Evolutionary conservation across 768 basidiomycete species (phyloP).

Genomic region (Mycena metata): DNA sequence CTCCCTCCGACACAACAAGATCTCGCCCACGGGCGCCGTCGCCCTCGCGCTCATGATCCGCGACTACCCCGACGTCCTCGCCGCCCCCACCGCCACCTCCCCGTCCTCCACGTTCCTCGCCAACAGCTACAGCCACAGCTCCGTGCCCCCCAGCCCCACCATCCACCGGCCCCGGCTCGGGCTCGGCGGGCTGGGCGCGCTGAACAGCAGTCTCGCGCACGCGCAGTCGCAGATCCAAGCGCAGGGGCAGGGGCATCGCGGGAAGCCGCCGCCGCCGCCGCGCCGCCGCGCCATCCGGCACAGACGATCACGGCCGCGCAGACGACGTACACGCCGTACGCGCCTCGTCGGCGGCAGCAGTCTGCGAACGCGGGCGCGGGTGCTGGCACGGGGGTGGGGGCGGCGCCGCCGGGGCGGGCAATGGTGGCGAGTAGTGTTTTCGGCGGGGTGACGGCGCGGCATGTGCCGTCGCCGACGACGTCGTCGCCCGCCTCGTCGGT

Average conservation of each 20-base stretch:
- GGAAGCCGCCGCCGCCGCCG: conserved; percentile 53
- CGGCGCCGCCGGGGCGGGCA: conserved; percentile 68
- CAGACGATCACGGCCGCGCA: conserved; percentile 65
- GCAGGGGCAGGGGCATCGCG: conserved; percentile 41
- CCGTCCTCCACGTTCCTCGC: conserved; percentile 22
- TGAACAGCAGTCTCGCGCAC: conserved; percentile 8
- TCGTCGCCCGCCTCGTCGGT: conserved; percentile 37
- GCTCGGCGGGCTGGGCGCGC: no score
- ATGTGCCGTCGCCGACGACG: no score
- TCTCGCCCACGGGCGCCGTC: conserved; percentile 87
- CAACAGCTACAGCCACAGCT: conserved; percentile 45
- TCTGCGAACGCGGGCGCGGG: conserved; percentile 47
- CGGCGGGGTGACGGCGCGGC: conserved; percentile 65
- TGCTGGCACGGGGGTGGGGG: conserved; percentile 52
- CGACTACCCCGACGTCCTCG: conserved; percentile 90
- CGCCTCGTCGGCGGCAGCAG: conserved; percentile 75
- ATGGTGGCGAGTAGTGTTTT: conserved; percentile 77
- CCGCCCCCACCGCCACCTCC: conserved; percentile 45
- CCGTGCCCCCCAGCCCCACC: conserved; percentile 54
- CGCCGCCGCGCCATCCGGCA: conserved; percentile 55
- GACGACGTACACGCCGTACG: conserved; percentile 88
- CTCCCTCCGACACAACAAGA: conserved; percentile 90
- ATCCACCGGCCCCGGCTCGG: conserved; percentile 27
- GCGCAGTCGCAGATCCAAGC: conserved; percentile 37
- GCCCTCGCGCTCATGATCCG: conserved; percentile 96